A percentile compares a stretch with the other conserved stretches of the same genome.
These are phyloP conservation scores for Singerocomus inundabilis DNA, from an alignment of 1,284 basidiomycete genomes.

Conservation along the genomic window DNA sequence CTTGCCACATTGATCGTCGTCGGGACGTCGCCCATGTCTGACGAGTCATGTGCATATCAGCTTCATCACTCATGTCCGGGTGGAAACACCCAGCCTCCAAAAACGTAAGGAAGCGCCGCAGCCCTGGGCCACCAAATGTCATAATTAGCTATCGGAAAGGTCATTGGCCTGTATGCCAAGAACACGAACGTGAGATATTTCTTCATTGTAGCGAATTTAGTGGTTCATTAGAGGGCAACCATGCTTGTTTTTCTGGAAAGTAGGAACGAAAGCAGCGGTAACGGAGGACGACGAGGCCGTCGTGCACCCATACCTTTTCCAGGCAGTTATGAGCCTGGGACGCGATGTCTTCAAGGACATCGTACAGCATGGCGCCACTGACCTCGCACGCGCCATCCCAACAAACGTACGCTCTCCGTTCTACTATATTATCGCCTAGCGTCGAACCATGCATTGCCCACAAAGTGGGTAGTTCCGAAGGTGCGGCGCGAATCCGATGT, in stretches of 20 bases:
- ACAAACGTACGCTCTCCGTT: slow-evolving; percentile 1
- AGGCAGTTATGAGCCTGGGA: no score
- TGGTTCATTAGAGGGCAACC: no score
- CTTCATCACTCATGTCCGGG: slow-evolving; percentile 24
- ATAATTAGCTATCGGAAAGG: not conserved
- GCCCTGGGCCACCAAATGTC: not conserved
- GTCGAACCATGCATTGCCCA: not conserved
- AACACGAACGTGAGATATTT: not conserved
- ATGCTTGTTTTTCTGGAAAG: no score
- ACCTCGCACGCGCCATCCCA: not conserved
- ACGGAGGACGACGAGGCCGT: no score
- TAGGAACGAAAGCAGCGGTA: no score
- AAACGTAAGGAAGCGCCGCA: slow-evolving; percentile 8
- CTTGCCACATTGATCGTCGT: slow-evolving; percentile 23
- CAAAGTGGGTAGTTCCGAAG: not conserved
- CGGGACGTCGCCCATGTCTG: slow-evolving; percentile 5
- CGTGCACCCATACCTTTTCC: no score
- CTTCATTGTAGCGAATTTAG: no score
- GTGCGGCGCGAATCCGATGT: slow-evolving; percentile 17
- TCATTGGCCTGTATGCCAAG: not conserved
- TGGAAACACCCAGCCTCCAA: slow-evolving; percentile 1
- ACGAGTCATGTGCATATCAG: slow-evolving; percentile 9
- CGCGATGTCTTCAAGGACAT: no score
- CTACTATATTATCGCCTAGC: not conserved
- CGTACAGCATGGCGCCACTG: no score